Evolutionary conservation across 2,329 filamentous ascomycete genomes (phyloP), one percentile per base, ranked within the genome.

Genomic region (Colletotrichum sublineola): DNA sequence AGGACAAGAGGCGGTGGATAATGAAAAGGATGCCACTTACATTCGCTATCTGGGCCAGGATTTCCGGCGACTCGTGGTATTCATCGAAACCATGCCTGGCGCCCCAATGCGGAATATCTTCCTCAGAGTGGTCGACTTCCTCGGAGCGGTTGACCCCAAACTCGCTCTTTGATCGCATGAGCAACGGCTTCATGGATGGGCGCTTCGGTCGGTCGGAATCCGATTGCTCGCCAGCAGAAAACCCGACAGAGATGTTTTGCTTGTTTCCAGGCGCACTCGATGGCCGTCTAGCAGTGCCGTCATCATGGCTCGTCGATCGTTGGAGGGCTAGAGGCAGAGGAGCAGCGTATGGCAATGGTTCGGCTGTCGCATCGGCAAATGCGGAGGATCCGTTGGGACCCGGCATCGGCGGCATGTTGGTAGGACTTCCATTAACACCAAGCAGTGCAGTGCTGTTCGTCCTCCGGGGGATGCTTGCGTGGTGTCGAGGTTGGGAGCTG

Each of bases 11-110:
- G 48, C 42, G 57, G 63, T 42, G 36, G 58, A 63, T 24, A n/a
- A 42, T 33, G 15, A 72, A 74, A 71, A 58, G 68, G 57, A 29
- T 66, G 57, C 62, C 76, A 87, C 91, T 84, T 84, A 95, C 93
- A 80, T 92, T 95, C 64, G 93, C 94, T 75, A 97, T 86, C 75
- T 95, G 89, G 69, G 93, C 93, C 77, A 97, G 93, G 78, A 97
- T 95, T 79, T 97, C 94, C 76, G 95, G 93, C 6, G 93, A 97
- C 79, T 94, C 93, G 80, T 97, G 95, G 81, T 97, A 94, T 76
- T 95, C 93, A 79, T 97, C 94, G 85, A 96, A 98, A 60, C 95
- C 95, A 84, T 98, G 95, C 61, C 95, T 90, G 81, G 87, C 87
- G 9, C 88, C 88, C 86, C 87, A 88, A 75, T 87, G 85, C 55